Conservation (phyloP, 176 grass and related monocot genomes). For the Phoenix dactylifera region DNA sequence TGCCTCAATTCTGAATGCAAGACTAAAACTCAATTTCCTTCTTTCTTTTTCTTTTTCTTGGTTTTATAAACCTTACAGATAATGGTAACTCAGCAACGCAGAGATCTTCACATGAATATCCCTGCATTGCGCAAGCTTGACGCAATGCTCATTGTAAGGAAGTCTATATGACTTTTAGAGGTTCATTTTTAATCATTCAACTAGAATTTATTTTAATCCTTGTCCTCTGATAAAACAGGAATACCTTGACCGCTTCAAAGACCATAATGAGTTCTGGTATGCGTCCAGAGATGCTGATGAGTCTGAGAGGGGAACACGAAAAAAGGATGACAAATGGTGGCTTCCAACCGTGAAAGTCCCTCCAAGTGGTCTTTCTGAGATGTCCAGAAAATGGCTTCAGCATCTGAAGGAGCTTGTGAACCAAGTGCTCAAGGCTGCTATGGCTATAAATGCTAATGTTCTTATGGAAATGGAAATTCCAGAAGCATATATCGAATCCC, state of each 20-base stretch:
- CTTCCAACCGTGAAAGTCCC: conserved; percentile 68
- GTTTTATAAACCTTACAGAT: conserved; percentile 23
- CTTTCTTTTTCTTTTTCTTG: background rate
- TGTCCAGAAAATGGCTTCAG: conserved; percentile 45
- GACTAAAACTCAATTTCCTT: background rate
- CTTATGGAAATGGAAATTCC: conserved; percentile 66
- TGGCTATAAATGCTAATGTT: conserved; percentile 68
- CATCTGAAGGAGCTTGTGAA: conserved; percentile 64
- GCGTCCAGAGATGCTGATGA: conserved; percentile 47
- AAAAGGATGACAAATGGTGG: conserved; percentile 73
- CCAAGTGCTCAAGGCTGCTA: conserved; percentile 74
- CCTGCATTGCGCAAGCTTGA: conserved; percentile 70
- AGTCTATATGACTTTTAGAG: background rate
- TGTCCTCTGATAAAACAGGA: conserved; percentile 30
- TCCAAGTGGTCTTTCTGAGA: conserved; percentile 38
- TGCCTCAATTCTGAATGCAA: conserved; percentile 2
- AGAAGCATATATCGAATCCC: conserved; percentile 50
- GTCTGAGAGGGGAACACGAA: conserved; percentile 15
- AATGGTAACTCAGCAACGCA: conserved; percentile 80
- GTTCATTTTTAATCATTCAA: no score
- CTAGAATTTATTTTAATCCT: background rate
- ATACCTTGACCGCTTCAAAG: conserved; percentile 85
- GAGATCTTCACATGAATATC: conserved; percentile 65
- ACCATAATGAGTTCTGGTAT: conserved; percentile 80
- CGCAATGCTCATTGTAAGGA: conserved; percentile 64